Conservation (phyloP, 495 filamentous ascomycete species). For the Diplogelasinospora grovesii region DNA sequence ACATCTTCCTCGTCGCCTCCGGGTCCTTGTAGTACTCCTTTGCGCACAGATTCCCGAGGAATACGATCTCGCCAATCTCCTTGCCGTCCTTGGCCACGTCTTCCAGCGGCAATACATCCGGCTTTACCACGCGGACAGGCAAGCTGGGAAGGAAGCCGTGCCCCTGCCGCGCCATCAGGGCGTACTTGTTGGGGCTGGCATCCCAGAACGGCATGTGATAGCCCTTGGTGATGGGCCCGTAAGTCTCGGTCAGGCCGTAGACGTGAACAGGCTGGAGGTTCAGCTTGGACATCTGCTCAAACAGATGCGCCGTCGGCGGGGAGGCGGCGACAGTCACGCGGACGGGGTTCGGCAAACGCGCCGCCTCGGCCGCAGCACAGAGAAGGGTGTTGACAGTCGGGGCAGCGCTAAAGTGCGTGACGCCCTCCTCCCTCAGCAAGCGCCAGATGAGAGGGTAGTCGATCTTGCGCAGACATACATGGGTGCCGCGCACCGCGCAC, state of each 20-base stretch:
- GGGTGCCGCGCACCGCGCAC: constrained; percentile 84
- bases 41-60: constrained; percentile 84
- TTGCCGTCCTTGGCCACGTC: constrained; percentile 76
- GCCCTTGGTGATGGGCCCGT: constrained; percentile 91
- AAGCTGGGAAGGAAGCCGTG: constrained; percentile 86
- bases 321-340: constrained; percentile 88
- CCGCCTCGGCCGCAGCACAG: constrained; percentile 68
- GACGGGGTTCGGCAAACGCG: constrained; percentile 60
- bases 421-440: constrained; percentile 70
- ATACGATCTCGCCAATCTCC: constrained; percentile 92
- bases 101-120: constrained; percentile 59
- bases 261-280: constrained; percentile 92
- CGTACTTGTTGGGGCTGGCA: constrained; percentile 66
- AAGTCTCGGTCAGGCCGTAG: constrained; percentile 92
- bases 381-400: constrained; percentile 95
- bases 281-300: constrained; percentile 77
- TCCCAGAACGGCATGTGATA: constrained; percentile 85
- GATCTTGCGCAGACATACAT: constrained; percentile 91
- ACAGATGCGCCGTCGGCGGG: constrained; percentile 81
- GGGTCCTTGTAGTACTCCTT: constrained; percentile 89
- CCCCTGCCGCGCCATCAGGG: constrained; percentile 80
- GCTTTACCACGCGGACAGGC: constrained; percentile 76
- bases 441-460: constrained; percentile 91
- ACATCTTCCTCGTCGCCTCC: constrained; percentile 81
- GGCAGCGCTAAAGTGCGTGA: constrained; percentile 94